Evolutionary conservation across 1,284 basidiomycete genomes (phyloP).

Genomic region (Polyporus tsugae): DNA sequence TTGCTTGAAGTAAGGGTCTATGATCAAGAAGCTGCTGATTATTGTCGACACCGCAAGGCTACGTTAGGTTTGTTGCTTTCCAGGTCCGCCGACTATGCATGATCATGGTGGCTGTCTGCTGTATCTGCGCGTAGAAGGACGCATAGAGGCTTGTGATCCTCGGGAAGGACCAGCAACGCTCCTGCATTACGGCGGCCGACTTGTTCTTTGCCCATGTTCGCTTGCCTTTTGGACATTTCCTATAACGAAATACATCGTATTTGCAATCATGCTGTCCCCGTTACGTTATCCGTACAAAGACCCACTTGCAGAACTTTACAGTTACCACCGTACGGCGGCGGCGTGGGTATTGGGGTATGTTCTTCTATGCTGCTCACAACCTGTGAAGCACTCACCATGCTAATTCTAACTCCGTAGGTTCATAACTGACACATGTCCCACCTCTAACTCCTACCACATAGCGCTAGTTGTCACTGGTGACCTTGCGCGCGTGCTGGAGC

Average conservation of each 20-base stretch:
- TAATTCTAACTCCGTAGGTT: not conserved
- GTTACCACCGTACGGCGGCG: not conserved
- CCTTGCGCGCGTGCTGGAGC: not conserved
- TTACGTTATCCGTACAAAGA: not conserved
- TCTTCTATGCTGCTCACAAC: not conserved
- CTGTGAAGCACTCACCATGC: not conserved
- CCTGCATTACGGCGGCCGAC: not conserved
- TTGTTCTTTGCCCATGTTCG: not conserved
- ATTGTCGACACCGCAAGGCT: no score
- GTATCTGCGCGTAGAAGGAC: not conserved
- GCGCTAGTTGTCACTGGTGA: not conserved
- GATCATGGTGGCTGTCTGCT: not conserved
- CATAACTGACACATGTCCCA: not conserved
- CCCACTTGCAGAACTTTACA: not conserved
- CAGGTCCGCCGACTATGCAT: not conserved
- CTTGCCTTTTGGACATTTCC: not conserved
- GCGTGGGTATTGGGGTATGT: constrained; percentile 3
- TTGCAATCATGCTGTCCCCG: not conserved
- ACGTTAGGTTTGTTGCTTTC: no score
- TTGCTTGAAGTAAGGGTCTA: not conserved
- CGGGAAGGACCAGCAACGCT: not conserved
- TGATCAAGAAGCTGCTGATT: no score
- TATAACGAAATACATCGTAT: not conserved
- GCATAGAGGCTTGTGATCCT: not conserved
- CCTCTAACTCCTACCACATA: not conserved